A percentile compares a stretch with the other conserved stretches of the same genome.
Conservation (phyloP, 352 stramenopile genomes). For the Globisporangium iwayamae region DNA sequence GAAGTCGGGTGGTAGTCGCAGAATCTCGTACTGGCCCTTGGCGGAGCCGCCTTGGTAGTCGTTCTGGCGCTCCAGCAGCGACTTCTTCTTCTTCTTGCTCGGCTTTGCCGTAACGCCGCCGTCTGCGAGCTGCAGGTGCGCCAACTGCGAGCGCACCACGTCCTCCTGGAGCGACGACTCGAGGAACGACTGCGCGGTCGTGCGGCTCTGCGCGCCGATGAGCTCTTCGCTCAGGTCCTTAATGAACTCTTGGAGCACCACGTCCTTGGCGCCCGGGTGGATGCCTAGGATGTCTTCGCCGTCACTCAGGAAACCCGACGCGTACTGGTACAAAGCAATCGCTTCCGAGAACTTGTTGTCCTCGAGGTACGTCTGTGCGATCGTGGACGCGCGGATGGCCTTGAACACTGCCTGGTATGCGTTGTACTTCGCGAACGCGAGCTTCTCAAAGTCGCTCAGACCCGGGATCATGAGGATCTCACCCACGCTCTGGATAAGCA, state of each 20-base stretch:
- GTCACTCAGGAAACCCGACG: constrained; percentile 53
- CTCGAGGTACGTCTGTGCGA: constrained; percentile 65
- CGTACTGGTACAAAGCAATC: constrained; percentile 70
- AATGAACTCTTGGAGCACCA: constrained; percentile 59
- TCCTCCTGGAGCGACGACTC: constrained; percentile 53
- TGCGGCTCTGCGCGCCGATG: constrained; percentile 57
- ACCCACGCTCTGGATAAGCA: constrained; percentile 77
- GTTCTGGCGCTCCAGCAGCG: constrained; percentile 52
- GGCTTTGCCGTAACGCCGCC: constrained; percentile 10
- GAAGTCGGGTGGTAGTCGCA: constrained; percentile 65
- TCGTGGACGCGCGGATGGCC: constrained; percentile 51
- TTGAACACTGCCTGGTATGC: constrained; percentile 72
- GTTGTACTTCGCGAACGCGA: constrained; percentile 53
- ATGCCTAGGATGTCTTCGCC: constrained; percentile 51
- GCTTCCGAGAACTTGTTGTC: constrained; percentile 68
- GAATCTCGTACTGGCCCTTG: constrained; percentile 55
- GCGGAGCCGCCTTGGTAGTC: constrained; percentile 46
- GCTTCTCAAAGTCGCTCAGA: constrained; percentile 47
- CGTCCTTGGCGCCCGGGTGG: constrained; percentile 59
- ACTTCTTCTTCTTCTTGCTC: constrained; percentile 23
- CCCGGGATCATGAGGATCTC: constrained; percentile 71
- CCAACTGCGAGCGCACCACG: constrained; percentile 57
- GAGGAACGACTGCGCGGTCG: constrained; percentile 69
- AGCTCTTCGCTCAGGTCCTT: constrained; percentile 60
- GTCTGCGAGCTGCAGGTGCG: constrained; percentile 43